phyloP scores from a whole-genome alignment of 2,329 filamentous ascomycete species.

The Chaetomium globosum region DNA sequence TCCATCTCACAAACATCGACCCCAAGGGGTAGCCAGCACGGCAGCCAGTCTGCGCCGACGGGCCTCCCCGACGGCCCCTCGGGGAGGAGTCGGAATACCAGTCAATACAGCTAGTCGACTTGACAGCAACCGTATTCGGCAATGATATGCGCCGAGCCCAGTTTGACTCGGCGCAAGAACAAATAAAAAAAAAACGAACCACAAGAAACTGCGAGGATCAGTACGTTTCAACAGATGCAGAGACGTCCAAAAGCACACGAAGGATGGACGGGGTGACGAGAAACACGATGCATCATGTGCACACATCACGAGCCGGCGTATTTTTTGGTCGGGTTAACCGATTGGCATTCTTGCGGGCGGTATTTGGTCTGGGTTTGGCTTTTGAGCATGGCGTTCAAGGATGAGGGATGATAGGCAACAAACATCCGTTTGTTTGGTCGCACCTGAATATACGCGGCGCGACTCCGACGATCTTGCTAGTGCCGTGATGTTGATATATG shows the following conservation, averaged over 20 bases:
- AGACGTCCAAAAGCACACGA: not conserved
- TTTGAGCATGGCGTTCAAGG: conserved; percentile 21
- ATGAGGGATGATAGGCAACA: conserved; percentile 8
- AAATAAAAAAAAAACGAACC: not conserved
- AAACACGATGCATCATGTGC: conserved; percentile 19
- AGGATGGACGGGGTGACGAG: conserved; percentile 12
- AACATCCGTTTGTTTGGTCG: not conserved
- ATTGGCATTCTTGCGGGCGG: conserved; percentile 6
- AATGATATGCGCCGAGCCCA: not conserved
- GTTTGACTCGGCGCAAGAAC: not conserved
- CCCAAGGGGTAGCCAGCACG: conserved; percentile 14
- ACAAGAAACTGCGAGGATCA: not conserved
- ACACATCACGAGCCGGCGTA: conserved; percentile 10
- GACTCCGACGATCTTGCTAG: not conserved
- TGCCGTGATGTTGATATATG: not conserved
- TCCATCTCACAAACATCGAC: conserved; percentile 51
- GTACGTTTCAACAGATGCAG: not conserved
- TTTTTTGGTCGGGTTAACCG: not conserved
- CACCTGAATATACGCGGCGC: not conserved
- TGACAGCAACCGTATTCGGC: not conserved
- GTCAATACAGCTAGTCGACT: conserved; percentile 30
- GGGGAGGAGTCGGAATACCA: conserved; percentile 26
- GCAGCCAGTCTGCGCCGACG: conserved; percentile 23
- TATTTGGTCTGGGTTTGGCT: conserved; percentile 3
- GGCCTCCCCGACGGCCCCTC: conserved; percentile 39